Evolutionary conservation across 2,329 filamentous ascomycete genomes (phyloP), one percentile per base, ranked within the genome.

Genomic region (Cephalotrichum gorgonifer): DNA sequence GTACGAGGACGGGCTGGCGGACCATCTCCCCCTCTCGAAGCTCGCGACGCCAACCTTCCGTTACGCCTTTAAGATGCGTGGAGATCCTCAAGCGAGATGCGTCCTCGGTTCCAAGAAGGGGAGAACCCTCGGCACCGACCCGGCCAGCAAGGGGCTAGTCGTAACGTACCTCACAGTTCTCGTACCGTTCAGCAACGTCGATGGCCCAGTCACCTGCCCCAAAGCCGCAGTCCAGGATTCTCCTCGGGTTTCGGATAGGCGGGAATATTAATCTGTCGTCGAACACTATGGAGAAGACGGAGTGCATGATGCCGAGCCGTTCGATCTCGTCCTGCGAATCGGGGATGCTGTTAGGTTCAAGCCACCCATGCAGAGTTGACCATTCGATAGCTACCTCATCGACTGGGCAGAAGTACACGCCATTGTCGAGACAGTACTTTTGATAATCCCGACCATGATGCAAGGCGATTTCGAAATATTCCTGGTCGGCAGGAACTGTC

Each of bases 201-300:
- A 78, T 66, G 22, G 84, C 83, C 85, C 85, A 89, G 44, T 78
- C 71, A 38, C 74, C 84, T n/a, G 79, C 73, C 38, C 85, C 85
- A 62, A 79, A 85, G 0, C 85, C 85, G 56, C 83, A 88, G 51
- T 89, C 85, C 26, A 89, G 70, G 39, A 88, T 74, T 57, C 74
- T 75, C 55, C 69, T 67, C 23, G 77, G 75, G 26, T 71, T 67
- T 42, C 62, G 64, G 44, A 87, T 67, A 6, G 81, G 81, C n/a
- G 85, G 83, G 52, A 88, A 86, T 57, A 88, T 76, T 25, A 86
- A 68, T 54, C 79, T 74, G 51, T 75, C 68, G 54, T 88, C 81
- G 60, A 88, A 87, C 47, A 85, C 68, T 54, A 66, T 73, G 52
- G 69, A 73, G 54, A 88, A 74, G 20, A 86, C 72, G 41, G 68